phyloP scores from a whole-genome alignment of 2,329 filamentous ascomycete species.

The Ilyonectria mors-panacis region DNA sequence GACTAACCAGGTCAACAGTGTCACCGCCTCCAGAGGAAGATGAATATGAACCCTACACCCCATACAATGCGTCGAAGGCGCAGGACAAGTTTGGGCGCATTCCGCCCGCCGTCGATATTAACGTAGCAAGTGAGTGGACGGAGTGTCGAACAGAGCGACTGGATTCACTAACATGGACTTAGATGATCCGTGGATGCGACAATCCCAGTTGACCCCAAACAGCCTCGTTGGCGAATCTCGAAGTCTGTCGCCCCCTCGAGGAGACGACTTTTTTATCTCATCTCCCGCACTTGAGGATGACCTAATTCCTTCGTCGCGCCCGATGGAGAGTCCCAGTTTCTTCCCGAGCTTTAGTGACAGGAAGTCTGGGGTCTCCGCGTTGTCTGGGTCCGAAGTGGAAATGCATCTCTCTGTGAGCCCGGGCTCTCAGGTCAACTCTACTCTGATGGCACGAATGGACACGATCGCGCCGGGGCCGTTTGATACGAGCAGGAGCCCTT shows the following conservation, averaged over 20 bases:
- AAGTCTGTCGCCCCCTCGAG: conserved; percentile 71
- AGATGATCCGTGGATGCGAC: conserved; percentile 70
- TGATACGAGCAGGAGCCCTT: conserved; percentile 61
- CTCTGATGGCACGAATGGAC: conserved; percentile 74
- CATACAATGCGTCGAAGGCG: conserved; percentile 46
- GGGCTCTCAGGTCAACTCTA: conserved; percentile 45
- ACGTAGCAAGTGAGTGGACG: conserved; percentile 64
- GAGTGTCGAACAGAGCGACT: conserved; percentile 3
- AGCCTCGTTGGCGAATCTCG: conserved; percentile 73
- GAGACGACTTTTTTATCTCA: conserved; percentile 61
- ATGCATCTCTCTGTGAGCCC: conserved; percentile 43
- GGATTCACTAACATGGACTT: conserved; percentile 45
- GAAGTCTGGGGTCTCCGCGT: conserved; percentile 36
- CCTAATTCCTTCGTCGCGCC: conserved; percentile 57
- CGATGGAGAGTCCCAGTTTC: conserved; percentile 59
- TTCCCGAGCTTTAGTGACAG: conserved; percentile 65
- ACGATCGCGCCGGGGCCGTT: conserved; percentile 78
- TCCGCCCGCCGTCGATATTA: conserved; percentile 66
- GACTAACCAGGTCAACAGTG: conserved; percentile 46
- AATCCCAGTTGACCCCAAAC: conserved; percentile 74
- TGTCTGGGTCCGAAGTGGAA: conserved; percentile 39
- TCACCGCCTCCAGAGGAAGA: conserved; percentile 56
- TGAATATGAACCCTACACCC: conserved; percentile 48
- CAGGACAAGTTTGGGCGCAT: conserved; percentile 57
- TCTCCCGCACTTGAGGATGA: conserved; percentile 61